Conservation (phyloP, 225 moss, liverwort and hornwort genomes). For the Antitrichia curtipendula region DNA sequence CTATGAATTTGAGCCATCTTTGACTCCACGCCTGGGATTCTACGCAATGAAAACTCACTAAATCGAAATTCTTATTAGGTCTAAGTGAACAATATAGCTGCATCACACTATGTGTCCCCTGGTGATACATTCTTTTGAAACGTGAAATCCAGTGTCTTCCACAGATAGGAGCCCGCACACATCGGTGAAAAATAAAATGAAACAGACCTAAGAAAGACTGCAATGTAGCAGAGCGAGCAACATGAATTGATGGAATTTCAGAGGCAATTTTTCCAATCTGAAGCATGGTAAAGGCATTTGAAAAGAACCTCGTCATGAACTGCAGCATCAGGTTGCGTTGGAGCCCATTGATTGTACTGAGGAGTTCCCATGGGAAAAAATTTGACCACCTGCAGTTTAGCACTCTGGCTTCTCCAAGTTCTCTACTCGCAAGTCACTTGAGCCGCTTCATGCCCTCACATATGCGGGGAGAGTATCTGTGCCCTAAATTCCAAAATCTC, state of each 20-base stretch:
- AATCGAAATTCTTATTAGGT: neutral
- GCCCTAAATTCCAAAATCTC: conserved; percentile 17
- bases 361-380: conserved; percentile 38
- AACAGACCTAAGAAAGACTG: neutral
- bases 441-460: neutral
- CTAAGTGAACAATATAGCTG: neutral
- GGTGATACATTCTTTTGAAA: neutral
- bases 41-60: neutral
- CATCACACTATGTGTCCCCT: neutral
- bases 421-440: neutral
- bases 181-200: neutral
- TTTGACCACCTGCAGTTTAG: neutral
- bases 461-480: neutral
- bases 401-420: neutral
- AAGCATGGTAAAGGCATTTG: neutral
- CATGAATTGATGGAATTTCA: neutral
- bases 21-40: neutral
- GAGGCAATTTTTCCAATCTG: neutral
- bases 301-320: conserved; percentile 44
- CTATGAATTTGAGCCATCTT: neutral
- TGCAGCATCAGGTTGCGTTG: conserved; percentile 32
- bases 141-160: neutral
- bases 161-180: neutral
- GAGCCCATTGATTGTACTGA: conserved; percentile 52
- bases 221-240: neutral